Conservation (phyloP, 2,329 filamentous ascomycete species). For the Penicillium sp. region DNA sequence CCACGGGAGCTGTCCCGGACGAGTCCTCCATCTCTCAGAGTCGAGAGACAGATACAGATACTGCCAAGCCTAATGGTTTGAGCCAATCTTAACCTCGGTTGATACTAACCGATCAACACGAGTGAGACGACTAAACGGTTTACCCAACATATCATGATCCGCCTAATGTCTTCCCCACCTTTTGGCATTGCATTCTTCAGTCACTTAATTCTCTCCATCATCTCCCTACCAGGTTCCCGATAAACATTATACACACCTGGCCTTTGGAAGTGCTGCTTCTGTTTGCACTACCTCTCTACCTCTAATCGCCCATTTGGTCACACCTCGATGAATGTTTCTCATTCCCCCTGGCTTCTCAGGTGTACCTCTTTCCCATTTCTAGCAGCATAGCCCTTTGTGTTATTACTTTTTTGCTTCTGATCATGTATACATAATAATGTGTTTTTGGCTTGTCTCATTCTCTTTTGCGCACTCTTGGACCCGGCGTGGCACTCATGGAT, state of each 20-base stretch:
- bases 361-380: conserved; percentile 12
- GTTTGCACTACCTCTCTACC: neutral
- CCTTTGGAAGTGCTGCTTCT: conserved; percentile 1
- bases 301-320: conserved; percentile 4
- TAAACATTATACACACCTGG: neutral
- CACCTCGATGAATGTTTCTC: neutral
- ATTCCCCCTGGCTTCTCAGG: conserved; percentile 6
- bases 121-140: conserved; percentile 14
- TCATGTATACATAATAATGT: conserved; percentile 23
- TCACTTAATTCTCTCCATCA: conserved; percentile 3
- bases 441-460: neutral
- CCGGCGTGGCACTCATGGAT: neutral
- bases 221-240: no score
- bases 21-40: neutral
- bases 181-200: conserved; percentile 9
- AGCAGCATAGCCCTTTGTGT: conserved; percentile 19
- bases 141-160: conserved; percentile 17
- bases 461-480: neutral
- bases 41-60: neutral
- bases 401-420: conserved; percentile 16
- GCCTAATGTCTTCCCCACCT: conserved; percentile 12
- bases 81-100: conserved; percentile 7
- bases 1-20: neutral
- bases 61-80: neutral
- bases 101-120: conserved; percentile 8